phyloP scores from a whole-genome alignment of 176 grass and related monocot genomes.

The Oryza meyeriana region DNA sequence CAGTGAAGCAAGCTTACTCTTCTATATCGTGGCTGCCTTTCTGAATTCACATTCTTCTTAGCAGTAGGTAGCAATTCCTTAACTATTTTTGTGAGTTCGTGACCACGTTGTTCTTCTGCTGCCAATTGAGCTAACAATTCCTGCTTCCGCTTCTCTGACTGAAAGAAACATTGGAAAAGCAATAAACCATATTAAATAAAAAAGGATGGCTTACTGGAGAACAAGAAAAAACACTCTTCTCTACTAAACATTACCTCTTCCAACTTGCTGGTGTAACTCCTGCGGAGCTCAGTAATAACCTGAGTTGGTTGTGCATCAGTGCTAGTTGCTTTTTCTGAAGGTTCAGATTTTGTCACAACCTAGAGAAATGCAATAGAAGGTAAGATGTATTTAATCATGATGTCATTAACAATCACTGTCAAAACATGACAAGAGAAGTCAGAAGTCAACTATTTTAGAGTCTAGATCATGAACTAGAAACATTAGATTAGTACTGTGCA shows the following conservation, averaged over 20 bases:
- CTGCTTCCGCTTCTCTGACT: slow-evolving; percentile 92
- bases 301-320: slow-evolving; percentile 60
- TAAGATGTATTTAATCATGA: neutral
- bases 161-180: slow-evolving; percentile 22
- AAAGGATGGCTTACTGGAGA: neutral
- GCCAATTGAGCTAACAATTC: slow-evolving; percentile 86
- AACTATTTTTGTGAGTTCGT: slow-evolving; percentile 91
- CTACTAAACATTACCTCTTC: slow-evolving; percentile 63
- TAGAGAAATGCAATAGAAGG: slow-evolving; percentile 30
- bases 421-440: neutral
- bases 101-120: slow-evolving; percentile 80
- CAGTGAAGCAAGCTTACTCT: slow-evolving; percentile 47
- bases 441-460: neutral
- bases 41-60: slow-evolving; percentile 48
- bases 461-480: neutral
- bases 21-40: slow-evolving; percentile 52
- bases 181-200: slow-evolving; percentile 26
- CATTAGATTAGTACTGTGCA: neutral
- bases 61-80: slow-evolving; percentile 78
- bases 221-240: neutral
- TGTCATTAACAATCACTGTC: neutral
- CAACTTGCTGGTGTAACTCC: slow-evolving; percentile 84
- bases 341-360: slow-evolving; percentile 61
- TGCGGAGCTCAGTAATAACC: slow-evolving; percentile 80
- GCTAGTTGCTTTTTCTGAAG: slow-evolving; percentile 34